Evolutionary conservation across 2,329 filamentous ascomycete genomes (phyloP).

Genomic region (Sporothrix luriei): DNA sequence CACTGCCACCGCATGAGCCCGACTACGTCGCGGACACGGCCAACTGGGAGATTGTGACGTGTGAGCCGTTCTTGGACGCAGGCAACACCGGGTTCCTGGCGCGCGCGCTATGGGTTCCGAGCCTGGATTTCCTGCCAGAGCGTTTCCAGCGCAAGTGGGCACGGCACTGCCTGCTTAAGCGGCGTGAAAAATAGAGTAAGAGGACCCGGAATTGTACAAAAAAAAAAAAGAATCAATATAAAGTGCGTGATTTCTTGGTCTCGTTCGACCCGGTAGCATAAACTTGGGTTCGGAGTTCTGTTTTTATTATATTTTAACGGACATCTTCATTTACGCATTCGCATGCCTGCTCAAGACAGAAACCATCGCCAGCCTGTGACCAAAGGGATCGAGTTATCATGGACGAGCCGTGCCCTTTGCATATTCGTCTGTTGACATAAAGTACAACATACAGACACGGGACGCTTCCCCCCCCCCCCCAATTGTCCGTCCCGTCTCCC

Average conservation of each 20-base stretch:
- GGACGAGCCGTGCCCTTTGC: not conserved
- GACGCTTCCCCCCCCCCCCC: conserved; percentile 14
- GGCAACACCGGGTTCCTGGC: conserved; percentile 71
- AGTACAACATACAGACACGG: not conserved
- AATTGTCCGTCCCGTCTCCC: conserved; percentile 25
- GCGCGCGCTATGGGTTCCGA: conserved; percentile 80
- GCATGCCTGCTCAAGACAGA: not conserved
- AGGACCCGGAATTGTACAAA: no score
- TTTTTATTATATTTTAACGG: not conserved
- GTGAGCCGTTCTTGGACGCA: conserved; percentile 79
- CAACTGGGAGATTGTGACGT: conserved; percentile 78
- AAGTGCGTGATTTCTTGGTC: not conserved
- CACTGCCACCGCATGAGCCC: conserved; percentile 70
- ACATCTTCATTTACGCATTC: not conserved
- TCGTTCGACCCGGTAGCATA: not conserved
- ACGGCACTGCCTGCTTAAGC: conserved; percentile 75
- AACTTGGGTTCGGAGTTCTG: not conserved
- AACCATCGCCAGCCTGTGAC: not conserved
- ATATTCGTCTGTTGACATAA: not conserved
- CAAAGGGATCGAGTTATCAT: not conserved
- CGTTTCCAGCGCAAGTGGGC: conserved; percentile 78
- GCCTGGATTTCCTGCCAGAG: conserved; percentile 68
- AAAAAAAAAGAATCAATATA: no score
- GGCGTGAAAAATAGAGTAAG: conserved; percentile 9
- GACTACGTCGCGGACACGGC: conserved; percentile 72